Percentiles rank a stretch among this genome's conserved stretches.
Conservation (phyloP, 805 yeast species). For the Candida morakotiae region DNA sequence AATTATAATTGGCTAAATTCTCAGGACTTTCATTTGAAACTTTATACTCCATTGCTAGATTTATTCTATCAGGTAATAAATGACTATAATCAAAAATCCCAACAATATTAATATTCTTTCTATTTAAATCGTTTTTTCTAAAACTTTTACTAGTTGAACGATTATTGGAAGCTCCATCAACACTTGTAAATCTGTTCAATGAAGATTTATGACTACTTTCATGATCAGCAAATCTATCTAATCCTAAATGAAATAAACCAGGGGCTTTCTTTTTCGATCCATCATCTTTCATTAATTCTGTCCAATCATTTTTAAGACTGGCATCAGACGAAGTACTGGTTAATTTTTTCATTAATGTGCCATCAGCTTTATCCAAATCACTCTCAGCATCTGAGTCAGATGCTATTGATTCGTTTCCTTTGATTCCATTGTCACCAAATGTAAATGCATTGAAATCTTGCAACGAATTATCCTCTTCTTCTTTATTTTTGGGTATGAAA, state of each 20-base stretch:
- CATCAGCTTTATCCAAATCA: constrained; percentile 15
- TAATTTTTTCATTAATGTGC: constrained; percentile 13
- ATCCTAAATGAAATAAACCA: constrained; percentile 41
- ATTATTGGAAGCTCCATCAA: constrained; percentile 30
- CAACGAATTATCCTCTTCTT: constrained; percentile 31
- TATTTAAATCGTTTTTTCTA: constrained; percentile 13
- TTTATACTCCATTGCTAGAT: constrained; percentile 63
- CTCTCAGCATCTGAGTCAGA: constrained; percentile 18
- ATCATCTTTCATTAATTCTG: constrained; percentile 58
- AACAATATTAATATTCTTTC: constrained; percentile 48
- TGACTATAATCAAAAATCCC: constrained; percentile 61
- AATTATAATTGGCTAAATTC: constrained; percentile 63
- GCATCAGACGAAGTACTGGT: constrained; percentile 41
- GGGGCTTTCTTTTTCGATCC: constrained; percentile 51
- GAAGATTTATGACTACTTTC: constrained; percentile 23
- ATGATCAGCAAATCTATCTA: constrained; percentile 27
- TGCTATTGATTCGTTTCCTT: constrained; percentile 8
- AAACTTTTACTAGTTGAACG: constrained; percentile 35
- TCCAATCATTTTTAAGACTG: constrained; percentile 66
- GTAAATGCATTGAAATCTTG: constrained; percentile 45
- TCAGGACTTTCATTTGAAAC: constrained; percentile 63
- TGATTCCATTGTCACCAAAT: constrained; percentile 42
- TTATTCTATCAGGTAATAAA: constrained; percentile 71
- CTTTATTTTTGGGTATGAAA: constrained; percentile 50
- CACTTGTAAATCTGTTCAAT: constrained; percentile 34